Evolutionary conservation across 2,329 filamentous ascomycete species (phyloP).

Genomic region (Dothidotthia symphoricarpi): DNA sequence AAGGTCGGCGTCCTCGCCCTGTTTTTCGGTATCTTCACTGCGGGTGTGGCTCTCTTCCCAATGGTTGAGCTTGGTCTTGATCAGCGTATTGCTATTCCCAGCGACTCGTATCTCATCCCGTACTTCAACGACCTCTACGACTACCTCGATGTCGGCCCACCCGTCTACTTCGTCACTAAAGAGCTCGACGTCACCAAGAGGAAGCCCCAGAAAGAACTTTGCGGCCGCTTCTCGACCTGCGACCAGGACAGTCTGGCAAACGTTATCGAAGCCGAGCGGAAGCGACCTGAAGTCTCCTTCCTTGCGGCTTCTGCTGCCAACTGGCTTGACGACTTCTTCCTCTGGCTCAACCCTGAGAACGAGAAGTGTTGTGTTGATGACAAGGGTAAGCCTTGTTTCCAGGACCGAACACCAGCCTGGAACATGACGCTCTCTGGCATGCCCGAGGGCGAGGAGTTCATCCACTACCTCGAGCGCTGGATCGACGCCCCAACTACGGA

Average conservation of each 20-base stretch:
- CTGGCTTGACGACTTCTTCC: slow-evolving; percentile 96
- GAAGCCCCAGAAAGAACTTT: slow-evolving; percentile 77
- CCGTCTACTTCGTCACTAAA: slow-evolving; percentile 91
- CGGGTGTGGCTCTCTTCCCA: slow-evolving; percentile 79
- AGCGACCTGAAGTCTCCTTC: slow-evolving; percentile 82
- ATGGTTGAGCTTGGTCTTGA: slow-evolving; percentile 84
- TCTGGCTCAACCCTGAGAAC: slow-evolving; percentile 81
- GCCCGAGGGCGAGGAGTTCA: slow-evolving; percentile 90
- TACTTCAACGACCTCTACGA: slow-evolving; percentile 96
- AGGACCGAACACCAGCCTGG: slow-evolving; percentile 74
- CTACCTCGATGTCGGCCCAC: slow-evolving; percentile 87
- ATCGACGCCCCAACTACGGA: slow-evolving; percentile 74
- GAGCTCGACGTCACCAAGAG: slow-evolving; percentile 76
- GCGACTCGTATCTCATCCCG: slow-evolving; percentile 88
- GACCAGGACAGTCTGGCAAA: slow-evolving; percentile 80
- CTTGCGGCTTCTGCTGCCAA: slow-evolving; percentile 85
- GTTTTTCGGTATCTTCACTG: slow-evolving; percentile 85
- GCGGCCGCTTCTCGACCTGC: slow-evolving; percentile 87
- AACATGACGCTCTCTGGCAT: slow-evolving; percentile 87
- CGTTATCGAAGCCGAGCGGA: slow-evolving; percentile 89
- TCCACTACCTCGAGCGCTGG: slow-evolving; percentile 82
- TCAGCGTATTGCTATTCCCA: slow-evolving; percentile 89
- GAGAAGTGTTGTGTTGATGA: slow-evolving; percentile 70
- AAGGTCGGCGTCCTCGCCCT: slow-evolving; percentile 74
- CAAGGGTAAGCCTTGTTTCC: slow-evolving; percentile 70